Percentiles rank a stretch among this genome's conserved stretches.
Conservation (phyloP, 169 alveolate species). For the Plasmodium coatneyi region DNA sequence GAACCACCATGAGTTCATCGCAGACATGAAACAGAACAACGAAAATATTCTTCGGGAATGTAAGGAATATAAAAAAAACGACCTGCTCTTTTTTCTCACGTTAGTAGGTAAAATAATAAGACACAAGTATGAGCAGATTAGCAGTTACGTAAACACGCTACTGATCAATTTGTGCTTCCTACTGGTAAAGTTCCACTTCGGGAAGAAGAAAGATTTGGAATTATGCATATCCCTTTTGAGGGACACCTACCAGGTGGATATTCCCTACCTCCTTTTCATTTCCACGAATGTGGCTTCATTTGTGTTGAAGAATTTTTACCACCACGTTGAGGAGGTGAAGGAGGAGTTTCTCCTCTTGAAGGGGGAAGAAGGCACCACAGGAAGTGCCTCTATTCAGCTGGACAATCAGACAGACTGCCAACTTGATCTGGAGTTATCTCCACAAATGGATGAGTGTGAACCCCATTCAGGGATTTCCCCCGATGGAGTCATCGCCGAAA, state of each 20-base stretch:
- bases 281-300: conserved; percentile 43
- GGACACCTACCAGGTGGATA: not conserved
- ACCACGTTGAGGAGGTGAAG: conserved; percentile 7
- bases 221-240: not conserved
- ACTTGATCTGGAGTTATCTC: not conserved
- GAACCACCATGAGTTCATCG: not conserved
- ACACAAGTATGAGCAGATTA: conserved; percentile 32
- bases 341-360: not conserved
- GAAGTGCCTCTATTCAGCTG: not conserved
- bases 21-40: conserved; percentile 15
- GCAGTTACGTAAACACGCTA: conserved; percentile 4
- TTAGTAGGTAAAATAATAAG: conserved; percentile 44
- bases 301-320: conserved; percentile 11
- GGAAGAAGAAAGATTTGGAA: not conserved
- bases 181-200: conserved; percentile 4
- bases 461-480: not conserved
- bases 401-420: not conserved
- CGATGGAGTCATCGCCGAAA: not conserved
- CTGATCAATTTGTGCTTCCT: conserved; percentile 28
- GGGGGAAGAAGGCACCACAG: not conserved
- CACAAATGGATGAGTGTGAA: not conserved
- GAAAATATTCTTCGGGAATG: conserved; percentile 5
- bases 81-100: conserved; percentile 14
- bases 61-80: conserved; percentile 29
- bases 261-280: not conserved